Evolutionary conservation across 176 grass and related monocot genomes (phyloP), one percentile per base, ranked within the genome.

Genomic region (Puya raimondii): DNA sequence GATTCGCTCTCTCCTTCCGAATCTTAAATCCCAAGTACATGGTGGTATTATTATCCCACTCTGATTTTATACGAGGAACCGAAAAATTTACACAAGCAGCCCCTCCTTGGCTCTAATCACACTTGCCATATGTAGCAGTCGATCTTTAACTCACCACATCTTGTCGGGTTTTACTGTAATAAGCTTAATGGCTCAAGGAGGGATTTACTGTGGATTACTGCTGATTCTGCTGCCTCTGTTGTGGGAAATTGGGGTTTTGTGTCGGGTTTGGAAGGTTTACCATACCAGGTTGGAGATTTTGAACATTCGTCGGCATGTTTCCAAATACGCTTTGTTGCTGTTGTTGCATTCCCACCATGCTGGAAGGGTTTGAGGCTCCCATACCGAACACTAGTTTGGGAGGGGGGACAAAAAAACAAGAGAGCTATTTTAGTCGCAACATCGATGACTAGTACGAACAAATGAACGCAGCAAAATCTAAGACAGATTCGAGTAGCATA

Each of bases 181-280:
- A 61, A 18, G 56, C n/a, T n/a, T 10, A 22, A 16, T 61, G 16
- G 52, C 12, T n/a, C 4, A n/a, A n/a, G 52, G 12, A 56, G 1
- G 13, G 53, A 1, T 8, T n/a, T n/a, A n/a, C n/a, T 6, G 53
- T 18, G 7, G 14, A 16, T 80, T 80, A 90, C 72, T 93, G 89
- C 69, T 92, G 86, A 67, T 92, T 97, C 68, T 90, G 94, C 20
- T 85, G 84, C 50, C 92, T 89, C 70, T 99, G 94, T 75, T 99
- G 89, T 21, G 79, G 13, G 49, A 93, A 90, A 81, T 90, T 93
- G 26, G 88, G 81, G 66, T 96, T 96, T 64, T 87, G 92, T 14
- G 59, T 68, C 58, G 82, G 79, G 66, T 88, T 91, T 59, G 80
- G 83, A 66, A 96, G 83, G 76, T 81, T 83, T n/a, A 76, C 83